phyloP scores from a whole-genome alignment of 1,284 basidiomycete species.

The Sparassis latifolia region DNA sequence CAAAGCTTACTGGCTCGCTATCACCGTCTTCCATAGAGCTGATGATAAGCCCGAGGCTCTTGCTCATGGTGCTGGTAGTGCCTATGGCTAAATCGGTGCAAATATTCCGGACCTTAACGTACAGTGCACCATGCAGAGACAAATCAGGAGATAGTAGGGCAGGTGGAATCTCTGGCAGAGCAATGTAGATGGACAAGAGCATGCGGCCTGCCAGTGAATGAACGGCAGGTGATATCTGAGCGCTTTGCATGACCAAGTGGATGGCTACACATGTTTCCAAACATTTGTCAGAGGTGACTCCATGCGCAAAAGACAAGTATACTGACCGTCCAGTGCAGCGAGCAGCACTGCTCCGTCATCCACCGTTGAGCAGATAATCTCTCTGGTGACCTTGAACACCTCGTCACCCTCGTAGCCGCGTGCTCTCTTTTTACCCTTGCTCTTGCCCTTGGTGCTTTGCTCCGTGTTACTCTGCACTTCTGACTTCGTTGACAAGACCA shows the following conservation, averaged over 20 bases:
- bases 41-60: constrained; percentile 45
- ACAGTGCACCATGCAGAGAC: constrained; percentile 38
- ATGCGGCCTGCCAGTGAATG: constrained; percentile 55
- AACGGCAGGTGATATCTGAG: constrained; percentile 43
- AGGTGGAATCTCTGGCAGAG: constrained; percentile 49
- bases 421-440: constrained; percentile 68
- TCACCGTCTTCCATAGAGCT: constrained; percentile 8
- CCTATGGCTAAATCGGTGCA: constrained; percentile 46
- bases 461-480: constrained; percentile 20
- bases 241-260: constrained; percentile 33
- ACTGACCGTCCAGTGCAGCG: constrained; percentile 54
- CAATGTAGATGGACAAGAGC: constrained; percentile 48
- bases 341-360: constrained; percentile 52
- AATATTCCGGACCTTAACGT: constrained; percentile 38
- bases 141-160: constrained; percentile 50
- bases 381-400: constrained; percentile 52
- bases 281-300: constrained; percentile 4
- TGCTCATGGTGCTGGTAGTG: constrained; percentile 51
- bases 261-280: constrained; percentile 34
- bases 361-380: constrained; percentile 40
- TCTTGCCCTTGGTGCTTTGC: constrained; percentile 30
- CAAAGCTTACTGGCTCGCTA: constrained; percentile 11
- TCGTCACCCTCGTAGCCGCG: constrained; percentile 77
- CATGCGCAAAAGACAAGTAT: neutral
- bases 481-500: constrained; percentile 39